phyloP scores from a whole-genome alignment of 768 basidiomycete species.

The Paxillus involutus region DNA sequence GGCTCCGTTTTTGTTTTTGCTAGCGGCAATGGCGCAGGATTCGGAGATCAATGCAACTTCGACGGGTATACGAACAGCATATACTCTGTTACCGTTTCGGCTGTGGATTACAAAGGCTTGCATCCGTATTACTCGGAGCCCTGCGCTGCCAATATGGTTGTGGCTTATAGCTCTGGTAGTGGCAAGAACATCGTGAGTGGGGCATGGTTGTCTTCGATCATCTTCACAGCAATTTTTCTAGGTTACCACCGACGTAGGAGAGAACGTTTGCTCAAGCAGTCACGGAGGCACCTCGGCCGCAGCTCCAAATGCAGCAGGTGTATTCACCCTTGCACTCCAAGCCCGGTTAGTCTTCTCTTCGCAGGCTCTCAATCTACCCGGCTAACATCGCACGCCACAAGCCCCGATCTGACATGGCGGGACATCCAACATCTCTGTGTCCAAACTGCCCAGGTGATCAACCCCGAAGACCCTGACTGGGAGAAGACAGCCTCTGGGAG shows the following conservation, averaged over 20 bases:
- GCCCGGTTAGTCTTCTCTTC: conserved; percentile 57
- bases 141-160: conserved; percentile 97
- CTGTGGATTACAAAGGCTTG: conserved; percentile 88
- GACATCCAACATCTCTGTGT: conserved; percentile 92
- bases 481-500: conserved; percentile 60
- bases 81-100: conserved; percentile 94
- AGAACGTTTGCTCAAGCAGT: conserved; percentile 71
- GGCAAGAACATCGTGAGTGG: conserved; percentile 86
- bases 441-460: conserved; percentile 72
- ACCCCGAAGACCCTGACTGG: conserved; percentile 93
- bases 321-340: conserved; percentile 87
- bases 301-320: conserved; percentile 93
- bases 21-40: conserved; percentile 90
- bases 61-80: conserved; percentile 99
- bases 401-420: conserved; percentile 95
- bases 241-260: conserved; percentile 94
- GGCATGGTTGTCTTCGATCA: background rate
- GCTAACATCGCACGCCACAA: conserved; percentile 28
- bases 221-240: conserved; percentile 33
- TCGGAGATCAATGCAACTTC: conserved; percentile 97
- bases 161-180: conserved; percentile 93
- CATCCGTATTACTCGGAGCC: conserved; percentile 97
- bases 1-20: conserved; percentile 97
- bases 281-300: conserved; percentile 99
- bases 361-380: conserved; percentile 1